Conservation (phyloP, 1,284 basidiomycete genomes). For the Hemileia vastatrix region DNA sequence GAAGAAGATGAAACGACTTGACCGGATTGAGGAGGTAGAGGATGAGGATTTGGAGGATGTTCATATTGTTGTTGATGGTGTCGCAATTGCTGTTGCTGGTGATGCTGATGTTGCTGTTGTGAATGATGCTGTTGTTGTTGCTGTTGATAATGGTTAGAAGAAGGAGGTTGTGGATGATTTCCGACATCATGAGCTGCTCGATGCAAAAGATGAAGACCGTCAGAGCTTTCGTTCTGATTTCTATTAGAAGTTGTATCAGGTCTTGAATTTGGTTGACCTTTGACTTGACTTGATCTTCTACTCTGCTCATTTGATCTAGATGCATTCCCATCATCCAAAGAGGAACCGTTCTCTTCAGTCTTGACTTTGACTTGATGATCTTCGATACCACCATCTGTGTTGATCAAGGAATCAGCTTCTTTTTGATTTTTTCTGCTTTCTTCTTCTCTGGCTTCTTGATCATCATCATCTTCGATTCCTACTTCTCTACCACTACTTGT, state of each 20-base stretch:
- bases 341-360: background rate
- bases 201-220: conserved; percentile 22
- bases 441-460: background rate
- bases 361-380: background rate
- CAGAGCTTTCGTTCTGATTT: conserved; percentile 3
- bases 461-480: background rate
- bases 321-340: background rate
- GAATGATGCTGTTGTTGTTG: conserved; percentile 27
- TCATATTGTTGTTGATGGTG: conserved; percentile 61
- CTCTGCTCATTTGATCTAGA: background rate
- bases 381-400: background rate
- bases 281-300: conserved; percentile 22
- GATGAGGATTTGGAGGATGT: conserved; percentile 53
- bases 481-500: background rate
- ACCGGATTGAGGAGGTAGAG: conserved; percentile 28
- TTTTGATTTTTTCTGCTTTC: background rate
- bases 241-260: background rate
- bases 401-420: conserved; percentile 11
- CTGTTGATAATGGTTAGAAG: conserved; percentile 20
- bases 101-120: too few relatives aligned
- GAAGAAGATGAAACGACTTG: conserved; percentile 1
- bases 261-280: conserved; percentile 10
- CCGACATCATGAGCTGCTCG: conserved; percentile 24
- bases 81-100: background rate
- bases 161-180: conserved; percentile 28